These are phyloP conservation scores for Pyricularia sp. DNA, from an alignment of 2,329 filamentous ascomycete species.

Conservation along the genomic window DNA sequence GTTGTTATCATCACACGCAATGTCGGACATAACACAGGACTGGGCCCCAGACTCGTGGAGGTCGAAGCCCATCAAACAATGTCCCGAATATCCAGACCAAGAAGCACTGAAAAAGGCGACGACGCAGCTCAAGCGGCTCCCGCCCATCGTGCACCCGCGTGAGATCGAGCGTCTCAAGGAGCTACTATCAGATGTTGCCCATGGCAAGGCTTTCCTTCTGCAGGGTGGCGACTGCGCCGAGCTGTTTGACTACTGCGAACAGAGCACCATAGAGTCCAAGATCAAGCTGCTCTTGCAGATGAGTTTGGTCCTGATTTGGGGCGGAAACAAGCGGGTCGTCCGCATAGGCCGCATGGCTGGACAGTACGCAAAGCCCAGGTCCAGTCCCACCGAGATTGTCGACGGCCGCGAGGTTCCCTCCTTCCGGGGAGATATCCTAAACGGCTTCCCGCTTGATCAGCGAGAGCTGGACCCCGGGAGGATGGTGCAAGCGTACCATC, in stretches of 20 bases:
- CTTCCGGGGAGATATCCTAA: conserved; percentile 91
- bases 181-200: conserved; percentile 71
- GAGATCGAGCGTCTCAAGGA: conserved; percentile 73
- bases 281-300: conserved; percentile 95
- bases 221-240: conserved; percentile 97
- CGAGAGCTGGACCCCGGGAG: conserved; percentile 70
- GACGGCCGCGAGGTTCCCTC: conserved; percentile 54
- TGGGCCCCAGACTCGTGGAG: conserved; percentile 61
- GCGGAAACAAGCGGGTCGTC: conserved; percentile 66
- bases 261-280: conserved; percentile 83
- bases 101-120: conserved; percentile 45
- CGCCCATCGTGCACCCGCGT: conserved; percentile 64
- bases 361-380: conserved; percentile 92
- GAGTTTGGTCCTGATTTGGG: conserved; percentile 92
- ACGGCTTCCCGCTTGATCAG: conserved; percentile 68
- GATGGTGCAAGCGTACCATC: conserved; percentile 84
- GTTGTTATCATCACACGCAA: background rate
- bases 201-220: conserved; percentile 82
- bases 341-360: conserved; percentile 93
- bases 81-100: conserved; percentile 54
- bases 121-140: conserved; percentile 52
- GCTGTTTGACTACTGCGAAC: conserved; percentile 90
- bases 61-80: conserved; percentile 66
- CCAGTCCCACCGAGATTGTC: conserved; percentile 71
- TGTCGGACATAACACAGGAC: conserved; percentile 2